These are phyloP conservation scores for Thymus quinquecostatus DNA, from an alignment of 257 asterid genomes.

Conservation along the genomic window DNA sequence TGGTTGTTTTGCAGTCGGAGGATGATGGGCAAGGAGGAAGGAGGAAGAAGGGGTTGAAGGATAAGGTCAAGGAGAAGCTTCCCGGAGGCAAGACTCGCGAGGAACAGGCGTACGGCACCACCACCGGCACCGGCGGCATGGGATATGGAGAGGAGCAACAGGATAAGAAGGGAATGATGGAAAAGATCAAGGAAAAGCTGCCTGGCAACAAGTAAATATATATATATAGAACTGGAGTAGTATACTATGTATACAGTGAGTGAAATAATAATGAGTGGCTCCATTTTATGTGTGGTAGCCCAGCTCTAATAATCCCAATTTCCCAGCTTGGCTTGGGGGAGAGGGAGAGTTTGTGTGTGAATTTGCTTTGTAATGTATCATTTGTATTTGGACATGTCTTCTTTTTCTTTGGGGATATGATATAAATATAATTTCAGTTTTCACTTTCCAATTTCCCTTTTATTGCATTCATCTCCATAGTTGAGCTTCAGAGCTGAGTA, in stretches of 20 bases:
- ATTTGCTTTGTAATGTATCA: not conserved
- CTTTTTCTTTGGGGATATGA: not conserved
- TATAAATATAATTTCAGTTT: not conserved
- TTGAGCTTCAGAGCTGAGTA: no score
- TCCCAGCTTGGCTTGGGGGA: not conserved
- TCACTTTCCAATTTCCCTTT: not conserved
- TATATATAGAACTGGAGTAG: not conserved
- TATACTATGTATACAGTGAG: not conserved
- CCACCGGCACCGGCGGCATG: conserved; percentile 2
- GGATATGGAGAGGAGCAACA: conserved; percentile 38
- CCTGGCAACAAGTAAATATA: conserved; percentile 43
- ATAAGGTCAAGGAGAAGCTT: conserved; percentile 53
- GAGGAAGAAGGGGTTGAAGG: conserved; percentile 61
- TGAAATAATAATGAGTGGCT: conserved; percentile 2
- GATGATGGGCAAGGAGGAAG: conserved; percentile 63
- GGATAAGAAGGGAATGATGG: conserved; percentile 83
- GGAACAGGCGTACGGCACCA: conserved; percentile 24
- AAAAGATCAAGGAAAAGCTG: conserved; percentile 79
- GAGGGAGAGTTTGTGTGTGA: not conserved
- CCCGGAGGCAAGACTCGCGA: conserved; percentile 55
- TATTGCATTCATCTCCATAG: not conserved
- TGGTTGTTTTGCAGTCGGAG: conserved; percentile 36
- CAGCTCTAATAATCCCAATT: no score
- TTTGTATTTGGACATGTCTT: conserved; percentile 4
- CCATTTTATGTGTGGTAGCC: not conserved